Evolutionary conservation across 306 rosid species (phyloP).

Genomic region (Fragaria nilgerrensis): DNA sequence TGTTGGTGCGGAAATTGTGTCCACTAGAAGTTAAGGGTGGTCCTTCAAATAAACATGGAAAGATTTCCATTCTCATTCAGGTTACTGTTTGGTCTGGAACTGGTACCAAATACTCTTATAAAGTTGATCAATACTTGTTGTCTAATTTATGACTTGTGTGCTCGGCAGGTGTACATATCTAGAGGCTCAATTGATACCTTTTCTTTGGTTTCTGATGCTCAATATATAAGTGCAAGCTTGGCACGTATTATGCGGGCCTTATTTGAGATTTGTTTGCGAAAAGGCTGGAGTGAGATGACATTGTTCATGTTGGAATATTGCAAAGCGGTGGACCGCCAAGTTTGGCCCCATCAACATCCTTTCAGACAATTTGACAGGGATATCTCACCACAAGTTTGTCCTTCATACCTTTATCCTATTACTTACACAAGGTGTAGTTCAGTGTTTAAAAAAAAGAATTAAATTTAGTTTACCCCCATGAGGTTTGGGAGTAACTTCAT

Average conservation of each 20-base stretch:
- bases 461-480: too few relatives aligned
- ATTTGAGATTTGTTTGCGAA: conserved; percentile 86
- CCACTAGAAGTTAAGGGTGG: conserved; percentile 92
- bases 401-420: conserved; percentile 28
- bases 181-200: conserved; percentile 82
- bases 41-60: conserved; percentile 93
- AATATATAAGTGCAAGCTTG: conserved; percentile 96
- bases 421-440: conserved; percentile 15
- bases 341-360: conserved; percentile 97
- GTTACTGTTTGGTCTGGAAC: conserved; percentile 37
- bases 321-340: conserved; percentile 96
- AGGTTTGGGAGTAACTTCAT: too few relatives aligned
- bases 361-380: conserved; percentile 91
- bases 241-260: conserved; percentile 93
- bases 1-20: conserved; percentile 64
- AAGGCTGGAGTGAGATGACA: conserved; percentile 95
- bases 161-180: conserved; percentile 83
- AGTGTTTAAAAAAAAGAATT: neutral
- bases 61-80: conserved; percentile 94
- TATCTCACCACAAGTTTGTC: conserved; percentile 71
- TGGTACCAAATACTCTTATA: conserved; percentile 3
- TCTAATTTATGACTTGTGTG: conserved; percentile 31
- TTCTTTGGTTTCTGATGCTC: conserved; percentile 91
- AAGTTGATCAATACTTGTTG: neutral
- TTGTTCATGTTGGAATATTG: conserved; percentile 93